Base-by-base conservation (phyloP, 768 basidiomycete species). In the Russula emetica region DNA sequence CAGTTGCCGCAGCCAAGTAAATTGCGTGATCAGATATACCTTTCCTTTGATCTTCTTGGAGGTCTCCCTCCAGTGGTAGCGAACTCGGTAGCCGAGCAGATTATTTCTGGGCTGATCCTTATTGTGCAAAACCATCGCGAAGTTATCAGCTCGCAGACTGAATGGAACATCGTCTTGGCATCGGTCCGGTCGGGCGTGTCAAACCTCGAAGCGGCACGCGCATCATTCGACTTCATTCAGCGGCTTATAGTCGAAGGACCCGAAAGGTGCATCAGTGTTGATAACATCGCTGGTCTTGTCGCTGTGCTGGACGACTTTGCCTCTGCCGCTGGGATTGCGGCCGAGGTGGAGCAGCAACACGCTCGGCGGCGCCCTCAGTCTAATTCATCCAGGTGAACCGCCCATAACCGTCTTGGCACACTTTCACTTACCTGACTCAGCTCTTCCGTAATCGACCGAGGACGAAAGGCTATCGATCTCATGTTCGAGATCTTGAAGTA, bases 151-250 rank as follows among this genome's bases (percentile, higher is more conserved):
- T 94, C 94, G 1, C 87, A 90, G 68, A 98, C 96, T 0, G 96
- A 98, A 72, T 99, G 96, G 96, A 94, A 92, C 66, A 78, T 98
- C 45, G 83, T 95, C 24, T 92, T 95, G 70, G 90, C 92, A 1
- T 79, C 98, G 32, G 82, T 98, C 67, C 85, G 92, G 54, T 88
- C 87, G 1, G 95, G 94, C 0, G 83, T 94, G 47, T 79, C 86
- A 14, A 90, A 97, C 71, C 84, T 92, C 11, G 92, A 93, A 74
- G 95, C 94, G 6, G 86, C 92, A 28, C 87, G 90, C 42, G 77
- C 86, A 57, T 89, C 96, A 2, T 91, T 98, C 71, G 86, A 86
- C 22, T 80, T 97, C 22, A 77, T 96, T n/a, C 75, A 80, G 20
- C 77, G 76, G 47, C 78, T 98, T n/a, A 79, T 82, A 16, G 73